phyloP scores from a whole-genome alignment of 352 stramenopile species.

The Globisporangium yorkense region DNA sequence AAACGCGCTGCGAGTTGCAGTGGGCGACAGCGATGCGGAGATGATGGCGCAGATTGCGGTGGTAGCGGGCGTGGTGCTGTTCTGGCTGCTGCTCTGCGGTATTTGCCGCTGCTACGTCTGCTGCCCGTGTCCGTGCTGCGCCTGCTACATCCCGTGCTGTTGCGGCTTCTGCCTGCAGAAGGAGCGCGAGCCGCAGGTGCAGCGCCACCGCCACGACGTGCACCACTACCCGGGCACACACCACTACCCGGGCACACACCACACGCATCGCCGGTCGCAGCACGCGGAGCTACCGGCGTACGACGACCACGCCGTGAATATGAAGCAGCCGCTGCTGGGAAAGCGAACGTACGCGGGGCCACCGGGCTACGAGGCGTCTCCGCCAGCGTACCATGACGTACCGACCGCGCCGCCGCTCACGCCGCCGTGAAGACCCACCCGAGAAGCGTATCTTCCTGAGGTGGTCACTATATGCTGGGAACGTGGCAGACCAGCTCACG shows the following conservation, averaged over 20 bases:
- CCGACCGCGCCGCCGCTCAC: constrained; percentile 54
- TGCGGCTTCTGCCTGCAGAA: constrained; percentile 39
- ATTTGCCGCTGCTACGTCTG: constrained; percentile 10
- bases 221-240: neutral
- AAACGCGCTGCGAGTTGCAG: neutral
- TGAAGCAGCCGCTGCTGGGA: constrained; percentile 61
- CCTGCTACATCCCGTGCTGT: constrained; percentile 22
- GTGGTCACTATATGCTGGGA: too few species aligned
- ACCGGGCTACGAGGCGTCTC: constrained; percentile 19
- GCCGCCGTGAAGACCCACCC: neutral
- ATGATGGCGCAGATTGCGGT: too few species aligned
- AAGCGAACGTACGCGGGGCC: constrained; percentile 33
- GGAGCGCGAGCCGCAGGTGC: neutral
- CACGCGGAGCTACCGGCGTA: constrained; percentile 16
- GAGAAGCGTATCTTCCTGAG: too few species aligned
- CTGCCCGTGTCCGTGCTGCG: constrained; percentile 9
- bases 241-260: neutral
- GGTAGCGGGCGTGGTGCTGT: neutral
- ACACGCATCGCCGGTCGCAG: neutral
- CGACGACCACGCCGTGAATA: constrained; percentile 35
- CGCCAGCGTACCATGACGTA: constrained; percentile 54
- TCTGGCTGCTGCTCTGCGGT: constrained; percentile 15
- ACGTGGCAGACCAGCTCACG: too few species aligned
- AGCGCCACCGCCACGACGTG: constrained; percentile 1
- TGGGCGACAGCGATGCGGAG: neutral